Base-by-base conservation (phyloP, 768 basidiomycete species). In the Rhodocollybia butyracea region DNA sequence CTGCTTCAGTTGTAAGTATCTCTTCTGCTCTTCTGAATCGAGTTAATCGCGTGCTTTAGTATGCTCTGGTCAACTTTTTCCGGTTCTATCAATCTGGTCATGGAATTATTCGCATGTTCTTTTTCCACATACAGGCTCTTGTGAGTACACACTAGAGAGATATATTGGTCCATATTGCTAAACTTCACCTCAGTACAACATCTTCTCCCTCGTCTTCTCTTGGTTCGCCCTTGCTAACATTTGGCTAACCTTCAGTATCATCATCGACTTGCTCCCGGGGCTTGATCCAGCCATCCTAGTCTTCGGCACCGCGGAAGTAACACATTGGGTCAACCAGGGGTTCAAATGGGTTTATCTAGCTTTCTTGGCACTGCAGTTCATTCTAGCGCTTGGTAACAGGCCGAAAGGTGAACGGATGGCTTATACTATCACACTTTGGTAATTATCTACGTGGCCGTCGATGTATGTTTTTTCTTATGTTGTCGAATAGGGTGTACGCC, bases 161-260 rank as follows among this genome's bases (percentile, higher is more conserved):
- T 60, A 45, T 22, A 21, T 29, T 8, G 27, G 15, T 29, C 13
- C 13, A 24, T 11, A 30, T 46, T 48, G 29, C 31, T 40, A 17
- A n/a, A 30, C 11, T 17, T 55, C 17, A 10, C 2, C 17, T 10
- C 54, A 93, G 89, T 95, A 94, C 70, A 94, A 94, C 70, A 63
- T 94, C 48, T 84, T 91, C 67, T 87, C 82, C 29, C 76, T 98
- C 56, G 62, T 94, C 61, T 95, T 98, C 75, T 86, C 89, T 8
- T 98, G 93, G 92, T 96, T 97, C 72, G 86, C 92, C 2, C 70
- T 94, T 56, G 92, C 93, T 60, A 95, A 95, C 66, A 75, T 95
- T 41, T 97, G 92, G 91, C 75, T 97, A 56, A 95, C 91, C n/a
- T 96, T 96, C 79, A 86, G 86, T 58, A 95, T 96, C 71, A 92